Evolutionary conservation across 176 grass and related monocot genomes (phyloP).

Genomic region (Bromus sterilis): DNA sequence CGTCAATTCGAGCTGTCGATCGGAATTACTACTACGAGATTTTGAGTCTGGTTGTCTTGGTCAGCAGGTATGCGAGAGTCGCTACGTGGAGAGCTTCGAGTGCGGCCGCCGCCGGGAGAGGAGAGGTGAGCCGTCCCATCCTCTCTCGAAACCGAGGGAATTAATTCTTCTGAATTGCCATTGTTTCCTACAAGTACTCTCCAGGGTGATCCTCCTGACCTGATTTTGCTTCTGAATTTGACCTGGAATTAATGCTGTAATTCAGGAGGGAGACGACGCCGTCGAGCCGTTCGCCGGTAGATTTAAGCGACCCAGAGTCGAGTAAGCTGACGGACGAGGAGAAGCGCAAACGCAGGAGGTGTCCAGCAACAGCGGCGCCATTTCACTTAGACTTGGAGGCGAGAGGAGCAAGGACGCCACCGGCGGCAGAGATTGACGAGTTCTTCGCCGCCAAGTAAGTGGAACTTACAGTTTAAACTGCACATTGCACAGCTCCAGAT

Average conservation of each 20-base stretch:
- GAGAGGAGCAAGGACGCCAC: slow-evolving; percentile 6
- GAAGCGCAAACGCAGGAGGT: not conserved
- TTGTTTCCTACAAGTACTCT: not conserved
- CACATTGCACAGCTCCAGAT: too few relatives aligned
- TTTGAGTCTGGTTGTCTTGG: not conserved
- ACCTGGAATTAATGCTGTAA: not conserved
- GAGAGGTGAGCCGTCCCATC: slow-evolving; percentile 14
- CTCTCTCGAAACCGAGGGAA: not conserved
- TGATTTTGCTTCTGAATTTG: not conserved
- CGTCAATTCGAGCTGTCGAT: not conserved
- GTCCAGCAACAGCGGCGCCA: not conserved
- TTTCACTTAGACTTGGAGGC: too few relatives aligned
- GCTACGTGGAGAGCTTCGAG: slow-evolving; percentile 29
- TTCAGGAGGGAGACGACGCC: slow-evolving; percentile 30
- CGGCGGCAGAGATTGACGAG: slow-evolving; percentile 46
- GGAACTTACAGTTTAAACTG: too few relatives aligned
- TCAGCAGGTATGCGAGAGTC: slow-evolving; percentile 13
- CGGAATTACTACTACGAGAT: too few relatives aligned
- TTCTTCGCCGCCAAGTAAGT: slow-evolving; percentile 60
- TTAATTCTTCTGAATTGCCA: not conserved
- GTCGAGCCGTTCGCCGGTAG: slow-evolving; percentile 24
- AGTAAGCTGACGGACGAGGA: not conserved
- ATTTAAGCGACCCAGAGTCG: slow-evolving; percentile 32
- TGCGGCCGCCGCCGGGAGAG: not conserved
- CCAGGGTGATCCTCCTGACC: not conserved